Evolutionary conservation across 2,329 filamentous ascomycete species (phyloP).

Genomic region (Paraconiothyrium sp.): DNA sequence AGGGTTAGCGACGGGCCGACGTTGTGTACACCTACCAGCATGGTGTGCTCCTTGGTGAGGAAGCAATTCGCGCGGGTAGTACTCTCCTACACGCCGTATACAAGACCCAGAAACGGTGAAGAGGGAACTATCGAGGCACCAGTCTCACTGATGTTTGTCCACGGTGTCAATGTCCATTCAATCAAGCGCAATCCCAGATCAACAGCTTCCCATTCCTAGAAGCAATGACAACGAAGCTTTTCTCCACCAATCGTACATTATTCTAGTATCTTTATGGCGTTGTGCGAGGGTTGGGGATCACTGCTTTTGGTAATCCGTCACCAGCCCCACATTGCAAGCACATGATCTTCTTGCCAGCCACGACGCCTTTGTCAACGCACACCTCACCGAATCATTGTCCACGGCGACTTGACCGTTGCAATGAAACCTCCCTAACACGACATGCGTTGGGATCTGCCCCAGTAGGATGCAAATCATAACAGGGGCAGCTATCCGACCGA

Average conservation of each 20-base stretch:
- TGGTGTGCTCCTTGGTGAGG: not conserved
- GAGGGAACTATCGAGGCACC: not conserved
- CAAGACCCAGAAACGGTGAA: not conserved
- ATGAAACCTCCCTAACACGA: constrained; percentile 1
- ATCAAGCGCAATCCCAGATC: not conserved
- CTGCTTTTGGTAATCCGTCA: not conserved
- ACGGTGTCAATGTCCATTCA: not conserved
- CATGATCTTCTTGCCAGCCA: not conserved
- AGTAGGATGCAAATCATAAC: constrained; percentile 1
- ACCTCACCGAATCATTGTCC: not conserved
- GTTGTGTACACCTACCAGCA: not conserved
- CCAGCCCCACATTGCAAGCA: not conserved
- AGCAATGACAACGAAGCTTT: not conserved
- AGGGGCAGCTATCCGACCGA: not conserved
- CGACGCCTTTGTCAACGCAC: not conserved
- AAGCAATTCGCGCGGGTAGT: not conserved
- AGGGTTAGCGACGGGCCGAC: too few species aligned
- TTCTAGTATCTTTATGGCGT: not conserved
- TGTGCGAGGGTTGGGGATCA: not conserved
- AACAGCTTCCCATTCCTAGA: not conserved
- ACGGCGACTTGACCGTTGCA: not conserved
- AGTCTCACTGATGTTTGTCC: not conserved
- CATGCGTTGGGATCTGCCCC: constrained; percentile 1
- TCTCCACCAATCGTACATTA: not conserved
- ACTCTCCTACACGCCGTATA: not conserved